Evolutionary conservation across 2,329 filamentous ascomycete species (phyloP).

Genomic region (Aspergillus eucalypticola): DNA sequence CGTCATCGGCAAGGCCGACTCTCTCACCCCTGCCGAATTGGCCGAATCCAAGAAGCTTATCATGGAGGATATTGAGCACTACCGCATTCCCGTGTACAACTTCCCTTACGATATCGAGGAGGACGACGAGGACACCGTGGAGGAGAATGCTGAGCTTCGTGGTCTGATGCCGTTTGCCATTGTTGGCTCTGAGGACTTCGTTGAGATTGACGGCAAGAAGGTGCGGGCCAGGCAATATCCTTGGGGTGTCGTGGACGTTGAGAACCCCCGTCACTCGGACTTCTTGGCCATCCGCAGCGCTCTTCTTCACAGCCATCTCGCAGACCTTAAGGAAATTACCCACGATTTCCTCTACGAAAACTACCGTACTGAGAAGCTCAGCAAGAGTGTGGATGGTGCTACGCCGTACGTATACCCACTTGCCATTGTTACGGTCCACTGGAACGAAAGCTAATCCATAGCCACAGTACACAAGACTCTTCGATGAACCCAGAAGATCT

Average conservation of each 20-base stretch:
- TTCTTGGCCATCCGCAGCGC: slow-evolving; percentile 97
- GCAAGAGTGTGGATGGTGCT: slow-evolving; percentile 94
- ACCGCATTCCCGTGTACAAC: slow-evolving; percentile 99
- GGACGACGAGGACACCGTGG: slow-evolving; percentile 98
- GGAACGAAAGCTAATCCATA: slow-evolving; percentile 16
- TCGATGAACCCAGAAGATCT: slow-evolving; percentile 98
- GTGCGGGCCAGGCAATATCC: slow-evolving; percentile 96
- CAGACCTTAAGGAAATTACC: slow-evolving; percentile 98
- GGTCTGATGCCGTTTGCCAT: slow-evolving; percentile 99
- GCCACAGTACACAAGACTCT: slow-evolving; percentile 59
- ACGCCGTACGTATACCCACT: slow-evolving; percentile 68
- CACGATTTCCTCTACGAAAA: slow-evolving; percentile 99
- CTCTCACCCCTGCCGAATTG: slow-evolving; percentile 90
- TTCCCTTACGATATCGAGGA: slow-evolving; percentile 99
- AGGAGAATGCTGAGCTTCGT: slow-evolving; percentile 96
- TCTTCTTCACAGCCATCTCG: slow-evolving; percentile 94
- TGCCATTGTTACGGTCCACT: not conserved
- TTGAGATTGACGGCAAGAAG: slow-evolving; percentile 90
- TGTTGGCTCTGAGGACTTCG: slow-evolving; percentile 91
- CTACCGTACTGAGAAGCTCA: slow-evolving; percentile 99
- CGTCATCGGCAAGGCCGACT: slow-evolving; percentile 97
- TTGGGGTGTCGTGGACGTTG: slow-evolving; percentile 98
- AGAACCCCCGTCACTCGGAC: slow-evolving; percentile 98
- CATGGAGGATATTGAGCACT: slow-evolving; percentile 99
- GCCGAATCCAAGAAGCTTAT: slow-evolving; percentile 99